Base-by-base conservation (phyloP, 768 basidiomycete genomes). In the Suillus occidentalis region DNA sequence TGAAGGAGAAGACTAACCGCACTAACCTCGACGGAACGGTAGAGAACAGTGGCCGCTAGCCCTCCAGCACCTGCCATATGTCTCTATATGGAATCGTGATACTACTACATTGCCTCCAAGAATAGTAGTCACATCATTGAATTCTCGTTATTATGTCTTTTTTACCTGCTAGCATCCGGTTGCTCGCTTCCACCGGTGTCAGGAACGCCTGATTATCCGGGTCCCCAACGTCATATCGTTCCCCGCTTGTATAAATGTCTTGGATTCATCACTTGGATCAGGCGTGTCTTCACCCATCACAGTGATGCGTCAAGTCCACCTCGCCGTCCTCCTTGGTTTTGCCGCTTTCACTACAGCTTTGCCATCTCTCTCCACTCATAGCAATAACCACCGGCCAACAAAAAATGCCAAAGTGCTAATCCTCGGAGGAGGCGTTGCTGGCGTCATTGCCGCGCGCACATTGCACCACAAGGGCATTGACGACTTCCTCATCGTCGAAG, bases 351-450 rank as follows among this genome's bases (percentile, higher is more conserved):
- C 42, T 9, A 13, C 18, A 39, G 58, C 58, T 42, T 31, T 31
- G 5, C 18, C 57, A 58, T 58, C 39, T 28, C 57, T 25, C 22
- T 20, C 58, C 16, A 12, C 39, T 12, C 58, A 31, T 20, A 28
- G 20, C 28, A 25, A 55, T 10, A 20, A 59, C 18, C 40, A 22
- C 10, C 58, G 58, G 28, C 42, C 60, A n/a, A 50, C 67, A 22
- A 70, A 64, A 34, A 63, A 70, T 43, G 70, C 72, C 14, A 78
- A 71, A 9, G 82, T 88, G 16, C 81, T 90, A 47, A 85, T 90
- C 60, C 80, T 89, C 31, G 89, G 89, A 6, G 88, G 87, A 39
- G 89, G 89, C 10, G 82, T 89, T 47, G 76, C 89, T 6, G 89
- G 89, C 12, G 76, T 89, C 22, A 86, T 87, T 42, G 87, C 88